These are phyloP conservation scores for Capsicum chinense DNA, from an alignment of 257 asterid species.

Conservation along the genomic window DNA sequence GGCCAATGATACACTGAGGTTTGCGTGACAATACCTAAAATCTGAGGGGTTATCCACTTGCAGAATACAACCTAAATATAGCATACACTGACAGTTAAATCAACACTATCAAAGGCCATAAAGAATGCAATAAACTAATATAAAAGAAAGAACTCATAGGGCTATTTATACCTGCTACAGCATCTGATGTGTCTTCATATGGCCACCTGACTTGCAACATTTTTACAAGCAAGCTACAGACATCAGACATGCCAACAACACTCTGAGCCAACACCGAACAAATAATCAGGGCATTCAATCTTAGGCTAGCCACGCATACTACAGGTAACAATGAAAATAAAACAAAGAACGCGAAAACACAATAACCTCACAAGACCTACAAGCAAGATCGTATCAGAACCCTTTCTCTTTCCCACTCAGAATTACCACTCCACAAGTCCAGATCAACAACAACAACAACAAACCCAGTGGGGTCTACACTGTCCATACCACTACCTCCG, in stretches of 20 bases:
- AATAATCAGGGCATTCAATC: background rate
- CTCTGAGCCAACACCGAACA: background rate
- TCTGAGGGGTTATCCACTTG: conserved; percentile 94
- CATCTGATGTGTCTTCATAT: conserved; percentile 89
- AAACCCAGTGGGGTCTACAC: no score
- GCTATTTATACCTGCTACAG: conserved; percentile 84
- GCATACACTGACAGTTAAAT: background rate
- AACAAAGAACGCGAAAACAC: background rate
- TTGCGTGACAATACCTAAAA: conserved; percentile 96
- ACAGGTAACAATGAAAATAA: background rate
- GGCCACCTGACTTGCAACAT: background rate
- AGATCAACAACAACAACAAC: no score
- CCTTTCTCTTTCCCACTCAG: background rate
- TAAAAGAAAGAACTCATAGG: conserved; percentile 3
- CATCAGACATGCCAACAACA: background rate
- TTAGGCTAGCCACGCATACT: background rate
- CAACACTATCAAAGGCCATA: background rate
- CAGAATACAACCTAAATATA: conserved; percentile 84
- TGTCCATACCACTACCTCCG: no score
- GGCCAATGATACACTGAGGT: conserved; percentile 94
- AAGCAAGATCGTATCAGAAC: background rate
- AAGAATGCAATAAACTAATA: conserved; percentile 28
- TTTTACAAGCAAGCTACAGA: background rate
- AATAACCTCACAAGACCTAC: background rate
- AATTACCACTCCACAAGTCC: background rate